phyloP scores from a whole-genome alignment of 2,329 filamentous ascomycete species.

The Massarina eburnea region DNA sequence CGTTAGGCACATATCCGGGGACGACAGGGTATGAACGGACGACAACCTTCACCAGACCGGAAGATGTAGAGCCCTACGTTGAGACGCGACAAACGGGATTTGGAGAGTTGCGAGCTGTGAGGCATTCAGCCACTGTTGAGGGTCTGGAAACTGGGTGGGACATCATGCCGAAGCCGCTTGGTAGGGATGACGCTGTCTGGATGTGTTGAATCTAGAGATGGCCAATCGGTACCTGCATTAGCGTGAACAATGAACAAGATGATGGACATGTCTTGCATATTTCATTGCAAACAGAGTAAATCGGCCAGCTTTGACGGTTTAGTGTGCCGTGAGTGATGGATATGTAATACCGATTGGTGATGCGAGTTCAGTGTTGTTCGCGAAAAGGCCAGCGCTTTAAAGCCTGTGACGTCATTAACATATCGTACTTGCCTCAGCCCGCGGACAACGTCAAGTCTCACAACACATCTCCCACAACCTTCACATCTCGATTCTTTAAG shows the following conservation, averaged over 20 bases:
- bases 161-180: conserved; percentile 54
- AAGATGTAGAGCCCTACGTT: conserved; percentile 40
- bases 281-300: not conserved
- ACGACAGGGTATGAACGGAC: conserved; percentile 46
- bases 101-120: conserved; percentile 52
- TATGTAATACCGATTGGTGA: too few species aligned
- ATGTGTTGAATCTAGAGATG: conserved; percentile 3
- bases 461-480: too few species aligned
- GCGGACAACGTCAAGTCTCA: not conserved
- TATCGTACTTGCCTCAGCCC: not conserved
- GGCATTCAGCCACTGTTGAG: conserved; percentile 52
- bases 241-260: not conserved
- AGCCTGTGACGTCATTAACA: not conserved
- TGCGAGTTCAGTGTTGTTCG: too few species aligned
- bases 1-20: conserved; percentile 54
- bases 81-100: conserved; percentile 51
- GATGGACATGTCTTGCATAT: not conserved
- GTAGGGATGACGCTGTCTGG: conserved; percentile 51
- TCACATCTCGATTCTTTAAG: not conserved
- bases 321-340: too few species aligned
- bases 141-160: conserved; percentile 53
- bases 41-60: conserved; percentile 32
- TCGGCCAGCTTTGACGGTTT: not conserved
- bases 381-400: too few species aligned
- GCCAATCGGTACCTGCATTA: conserved; percentile 7